These are phyloP conservation scores for Takakia lepidozioides DNA, from an alignment of 225 moss, liverwort and hornwort genomes.

Conservation along the genomic window DNA sequence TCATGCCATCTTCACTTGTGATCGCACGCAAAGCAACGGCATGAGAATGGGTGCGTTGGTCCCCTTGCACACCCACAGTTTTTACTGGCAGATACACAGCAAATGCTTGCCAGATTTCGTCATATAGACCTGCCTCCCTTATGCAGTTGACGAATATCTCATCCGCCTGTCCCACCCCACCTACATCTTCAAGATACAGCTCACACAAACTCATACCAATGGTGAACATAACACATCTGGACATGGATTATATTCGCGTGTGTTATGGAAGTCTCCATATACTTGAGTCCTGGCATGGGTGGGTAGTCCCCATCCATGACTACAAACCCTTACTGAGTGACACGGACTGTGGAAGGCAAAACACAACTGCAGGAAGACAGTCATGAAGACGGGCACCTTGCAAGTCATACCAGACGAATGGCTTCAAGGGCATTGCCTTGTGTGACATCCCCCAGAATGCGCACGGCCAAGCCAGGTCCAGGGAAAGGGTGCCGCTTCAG, in stretches of 20 bases:
- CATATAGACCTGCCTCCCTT: constrained; percentile 75
- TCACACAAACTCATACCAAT: no score
- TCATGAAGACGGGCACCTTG: not conserved
- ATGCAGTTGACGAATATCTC: constrained; percentile 77
- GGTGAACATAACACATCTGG: no score
- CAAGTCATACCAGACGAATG: constrained; percentile 49
- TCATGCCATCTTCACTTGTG: constrained; percentile 91
- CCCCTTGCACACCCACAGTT: constrained; percentile 90
- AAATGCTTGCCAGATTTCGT: constrained; percentile 91
- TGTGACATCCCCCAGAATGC: constrained; percentile 79
- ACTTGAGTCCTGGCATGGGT: no score
- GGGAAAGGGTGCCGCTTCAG: constrained; percentile 82
- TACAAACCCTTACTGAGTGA: no score
- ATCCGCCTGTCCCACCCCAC: constrained; percentile 41
- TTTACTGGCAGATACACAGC: constrained; percentile 83
- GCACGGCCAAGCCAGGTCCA: constrained; percentile 80
- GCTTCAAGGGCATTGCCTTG: constrained; percentile 63
- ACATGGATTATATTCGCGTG: no score
- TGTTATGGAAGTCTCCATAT: no score
- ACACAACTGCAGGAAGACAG: no score
- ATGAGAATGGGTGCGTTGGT: constrained; percentile 70
- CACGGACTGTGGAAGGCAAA: no score
- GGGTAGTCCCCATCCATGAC: no score
- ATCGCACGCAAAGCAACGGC: constrained; percentile 82
- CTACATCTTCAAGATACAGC: constrained; percentile 1